Conservation (phyloP, 768 basidiomycete genomes). For the Mycena olivaceomarginata region DNA sequence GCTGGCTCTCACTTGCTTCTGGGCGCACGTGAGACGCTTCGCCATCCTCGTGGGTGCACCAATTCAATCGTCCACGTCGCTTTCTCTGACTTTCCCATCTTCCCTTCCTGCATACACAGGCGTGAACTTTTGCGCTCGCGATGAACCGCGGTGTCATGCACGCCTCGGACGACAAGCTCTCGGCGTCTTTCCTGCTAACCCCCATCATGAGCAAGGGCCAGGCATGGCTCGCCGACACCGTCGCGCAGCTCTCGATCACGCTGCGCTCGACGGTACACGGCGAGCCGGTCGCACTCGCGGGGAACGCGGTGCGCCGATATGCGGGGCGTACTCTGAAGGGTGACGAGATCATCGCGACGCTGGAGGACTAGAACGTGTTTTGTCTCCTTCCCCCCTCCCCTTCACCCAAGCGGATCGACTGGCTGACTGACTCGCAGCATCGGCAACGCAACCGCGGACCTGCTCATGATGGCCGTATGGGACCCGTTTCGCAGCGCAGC, state of each 20-base stretch:
- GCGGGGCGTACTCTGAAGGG: too few species aligned
- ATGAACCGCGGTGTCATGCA: slow-evolving; percentile 19
- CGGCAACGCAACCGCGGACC: slow-evolving; percentile 24
- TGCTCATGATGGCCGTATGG: slow-evolving; percentile 34
- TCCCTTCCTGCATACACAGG: background rate
- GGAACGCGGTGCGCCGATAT: too few species aligned
- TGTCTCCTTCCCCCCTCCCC: too few species aligned
- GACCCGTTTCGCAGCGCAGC: background rate
- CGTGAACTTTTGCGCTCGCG: slow-evolving; percentile 27
- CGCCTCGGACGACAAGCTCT: background rate
- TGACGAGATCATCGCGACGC: slow-evolving; percentile 24
- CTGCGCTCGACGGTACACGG: too few species aligned
- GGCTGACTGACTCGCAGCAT: background rate
- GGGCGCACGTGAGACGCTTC: slow-evolving; percentile 1
- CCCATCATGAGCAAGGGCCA: slow-evolving; percentile 31
- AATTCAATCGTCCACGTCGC: background rate
- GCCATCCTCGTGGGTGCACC: slow-evolving; percentile 6
- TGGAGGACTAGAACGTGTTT: slow-evolving; percentile 23
- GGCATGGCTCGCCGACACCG: slow-evolving; percentile 16
- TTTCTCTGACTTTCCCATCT: background rate
- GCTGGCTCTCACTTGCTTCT: too few species aligned
- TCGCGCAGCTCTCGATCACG: background rate
- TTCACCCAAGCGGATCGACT: too few species aligned
- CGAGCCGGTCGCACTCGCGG: slow-evolving; percentile 20
- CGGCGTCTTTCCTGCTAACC: slow-evolving; percentile 31